Evolutionary conservation across 2,329 filamentous ascomycete species (phyloP), one percentile per base, ranked within the genome.

Genomic region (Anthostomella pinea): DNA sequence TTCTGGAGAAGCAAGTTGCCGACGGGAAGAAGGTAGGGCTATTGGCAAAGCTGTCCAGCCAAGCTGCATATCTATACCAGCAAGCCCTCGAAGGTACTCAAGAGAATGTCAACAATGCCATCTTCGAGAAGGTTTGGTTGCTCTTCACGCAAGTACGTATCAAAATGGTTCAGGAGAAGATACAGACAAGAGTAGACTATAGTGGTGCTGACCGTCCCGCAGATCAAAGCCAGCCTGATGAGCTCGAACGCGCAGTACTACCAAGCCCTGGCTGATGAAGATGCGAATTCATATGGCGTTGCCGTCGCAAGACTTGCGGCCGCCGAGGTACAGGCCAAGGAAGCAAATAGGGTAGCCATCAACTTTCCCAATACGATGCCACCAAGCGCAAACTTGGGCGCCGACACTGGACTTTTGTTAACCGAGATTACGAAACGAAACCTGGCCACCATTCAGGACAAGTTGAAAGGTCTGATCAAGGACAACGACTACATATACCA

Each of bases 401-500:
- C 86, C 1, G 93, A 98, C 43, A 86, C 87, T 3, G 86, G 87
- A 1, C 56, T 73, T 1, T 73, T 81, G 34, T 66, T 98, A 22
- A 69, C 79, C n/a, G 89, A 95, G 21, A 77, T 95, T 47, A 83
- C 87, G 11, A 95, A 88, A 60, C 79, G 89, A 43, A 91, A 97
- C 53, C 66, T 86, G 18, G 73, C 85, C 0, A 83, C 80, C 20
- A 83, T 95, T 3, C 85, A 95, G 58, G 85, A 91, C 44, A 90
- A 86, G 59, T 69, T 95, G 15, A 70, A 72, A 13, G 82, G 87
- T 43, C 74, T 90, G 32, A 73, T 77, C 50, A 95, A 95, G 56
- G 93, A 98, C 62, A 98, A 98, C 51, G 93, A 98, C 59, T 97
- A 93, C 63, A 95, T 98, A 59, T 98, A 98, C 58, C 93, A 98